Evolutionary conservation across 441 rosid genomes (phyloP).

Genomic region (Bruguiera hainesii): DNA sequence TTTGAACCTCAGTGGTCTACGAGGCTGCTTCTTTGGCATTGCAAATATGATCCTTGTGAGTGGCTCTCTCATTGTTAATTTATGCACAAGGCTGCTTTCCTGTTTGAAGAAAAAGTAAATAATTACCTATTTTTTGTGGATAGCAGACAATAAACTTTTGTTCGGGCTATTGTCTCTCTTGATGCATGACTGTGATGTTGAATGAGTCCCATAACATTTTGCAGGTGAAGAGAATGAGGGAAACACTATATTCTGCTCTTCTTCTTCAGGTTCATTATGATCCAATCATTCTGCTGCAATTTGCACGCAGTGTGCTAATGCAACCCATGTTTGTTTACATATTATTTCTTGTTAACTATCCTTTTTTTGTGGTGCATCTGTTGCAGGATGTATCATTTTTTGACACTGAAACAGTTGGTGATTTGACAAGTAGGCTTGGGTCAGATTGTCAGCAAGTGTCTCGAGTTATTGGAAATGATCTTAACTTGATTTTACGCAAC

Average conservation of each 20-base stretch:
- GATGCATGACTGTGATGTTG: constrained; percentile 16
- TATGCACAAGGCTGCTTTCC: neutral
- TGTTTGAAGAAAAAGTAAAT: neutral
- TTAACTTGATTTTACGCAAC: constrained; percentile 82
- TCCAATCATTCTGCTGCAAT: constrained; percentile 11
- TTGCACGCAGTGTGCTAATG: constrained; percentile 6
- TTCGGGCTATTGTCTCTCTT: neutral
- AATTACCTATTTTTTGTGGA: neutral
- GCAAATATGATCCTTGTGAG: constrained; percentile 98
- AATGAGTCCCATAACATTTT: constrained; percentile 14
- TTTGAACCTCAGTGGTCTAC: constrained; percentile 64
- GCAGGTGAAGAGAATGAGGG: constrained; percentile 97
- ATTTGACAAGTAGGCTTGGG: constrained; percentile 95
- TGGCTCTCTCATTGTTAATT: constrained; percentile 17
- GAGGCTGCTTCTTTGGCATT: constrained; percentile 91
- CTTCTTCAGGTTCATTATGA: constrained; percentile 65
- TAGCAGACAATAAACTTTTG: neutral
- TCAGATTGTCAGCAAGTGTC: constrained; percentile 99
- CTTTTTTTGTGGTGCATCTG: constrained; percentile 11
- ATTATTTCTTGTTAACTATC: neutral
- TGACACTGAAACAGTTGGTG: constrained; percentile 94
- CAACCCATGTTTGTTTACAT: constrained; percentile 16
- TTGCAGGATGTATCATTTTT: constrained; percentile 88
- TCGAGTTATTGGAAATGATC: constrained; percentile 88
- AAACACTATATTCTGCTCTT: constrained; percentile 80